A percentile compares a stretch with the other conserved stretches of the same genome.
Evolutionary conservation across 306 rosid genomes (phyloP).

Genomic region (Vigna trinervia): DNA sequence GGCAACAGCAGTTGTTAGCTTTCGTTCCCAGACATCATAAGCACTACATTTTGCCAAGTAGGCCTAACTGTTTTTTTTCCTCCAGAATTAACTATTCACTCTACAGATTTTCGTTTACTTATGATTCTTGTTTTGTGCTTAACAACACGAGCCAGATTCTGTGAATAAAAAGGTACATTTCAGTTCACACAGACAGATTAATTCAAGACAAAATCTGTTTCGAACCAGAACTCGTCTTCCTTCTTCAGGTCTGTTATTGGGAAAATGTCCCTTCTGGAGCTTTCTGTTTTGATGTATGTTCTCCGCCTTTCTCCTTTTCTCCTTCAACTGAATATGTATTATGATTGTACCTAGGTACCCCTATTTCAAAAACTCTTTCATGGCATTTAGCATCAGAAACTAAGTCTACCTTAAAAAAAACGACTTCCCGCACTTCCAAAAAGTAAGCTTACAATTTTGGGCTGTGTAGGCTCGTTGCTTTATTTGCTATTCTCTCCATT

Average conservation of each 20-base stretch:
- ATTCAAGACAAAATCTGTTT: conserved; percentile 58
- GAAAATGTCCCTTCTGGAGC: conserved; percentile 17
- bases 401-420: conserved; percentile 73
- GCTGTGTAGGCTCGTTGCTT: conserved; percentile 4
- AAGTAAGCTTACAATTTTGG: conserved; percentile 52
- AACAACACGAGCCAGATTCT: conserved; percentile 61
- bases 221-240: conserved; percentile 67
- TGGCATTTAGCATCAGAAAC: conserved; percentile 98
- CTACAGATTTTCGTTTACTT: conserved; percentile 36
- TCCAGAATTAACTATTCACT: conserved; percentile 33
- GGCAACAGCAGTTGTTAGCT: conserved; percentile 89
- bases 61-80: conserved; percentile 38
- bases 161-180: conserved; percentile 86
- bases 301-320: background rate
- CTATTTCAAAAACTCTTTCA: conserved; percentile 83
- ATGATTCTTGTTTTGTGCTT: conserved; percentile 43
- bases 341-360: conserved; percentile 49
- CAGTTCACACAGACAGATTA: conserved; percentile 61
- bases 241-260: conserved; percentile 66
- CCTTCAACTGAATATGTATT: conserved; percentile 5
- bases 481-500: conserved; percentile 5
- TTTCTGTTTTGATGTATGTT: conserved; percentile 15
- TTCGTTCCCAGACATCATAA: conserved; percentile 88
- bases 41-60: conserved; percentile 94
- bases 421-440: conserved; percentile 53